These are phyloP conservation scores for Furcasterigmium sp. DNA, from an alignment of 2,329 filamentous ascomycete genomes.

Conservation along the genomic window DNA sequence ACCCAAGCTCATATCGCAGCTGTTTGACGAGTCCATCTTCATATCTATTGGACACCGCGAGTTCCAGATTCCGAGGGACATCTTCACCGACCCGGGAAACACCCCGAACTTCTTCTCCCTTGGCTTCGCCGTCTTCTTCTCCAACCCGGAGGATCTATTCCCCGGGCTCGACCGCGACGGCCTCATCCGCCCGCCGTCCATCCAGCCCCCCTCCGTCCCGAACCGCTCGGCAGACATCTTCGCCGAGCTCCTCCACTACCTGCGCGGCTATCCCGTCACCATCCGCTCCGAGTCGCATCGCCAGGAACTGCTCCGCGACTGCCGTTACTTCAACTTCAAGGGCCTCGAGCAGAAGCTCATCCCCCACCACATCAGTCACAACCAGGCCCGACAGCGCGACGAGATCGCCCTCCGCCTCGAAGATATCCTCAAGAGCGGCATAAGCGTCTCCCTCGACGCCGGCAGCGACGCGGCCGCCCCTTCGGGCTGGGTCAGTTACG, in stretches of 20 bases:
- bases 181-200: conserved; percentile 80
- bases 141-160: conserved; percentile 72
- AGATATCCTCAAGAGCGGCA: conserved; percentile 83
- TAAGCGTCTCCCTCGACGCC: conserved; percentile 50
- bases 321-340: conserved; percentile 88
- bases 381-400: conserved; percentile 58
- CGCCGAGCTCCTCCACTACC: conserved; percentile 71
- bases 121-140: conserved; percentile 85
- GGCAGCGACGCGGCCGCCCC: conserved; percentile 17
- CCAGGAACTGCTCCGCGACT: conserved; percentile 73
- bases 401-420: conserved; percentile 80
- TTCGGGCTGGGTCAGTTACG: conserved; percentile 65
- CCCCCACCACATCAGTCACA: conserved; percentile 69
- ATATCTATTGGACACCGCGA: conserved; percentile 82
- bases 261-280: conserved; percentile 77
- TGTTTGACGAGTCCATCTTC: conserved; percentile 88
- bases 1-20: conserved; percentile 81
- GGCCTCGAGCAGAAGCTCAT: conserved; percentile 85
- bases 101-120: conserved; percentile 95
- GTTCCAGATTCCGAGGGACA: conserved; percentile 84
- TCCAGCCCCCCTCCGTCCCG: conserved; percentile 75
- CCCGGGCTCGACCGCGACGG: conserved; percentile 75
- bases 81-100: conserved; percentile 82
- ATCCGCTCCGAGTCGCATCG: conserved; percentile 75
- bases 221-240: conserved; percentile 81